Percentiles rank a stretch among this genome's conserved stretches.
These are phyloP conservation scores for Parastagonospora avenae DNA, from an alignment of 2,329 filamentous ascomycete species.

Conservation along the genomic window DNA sequence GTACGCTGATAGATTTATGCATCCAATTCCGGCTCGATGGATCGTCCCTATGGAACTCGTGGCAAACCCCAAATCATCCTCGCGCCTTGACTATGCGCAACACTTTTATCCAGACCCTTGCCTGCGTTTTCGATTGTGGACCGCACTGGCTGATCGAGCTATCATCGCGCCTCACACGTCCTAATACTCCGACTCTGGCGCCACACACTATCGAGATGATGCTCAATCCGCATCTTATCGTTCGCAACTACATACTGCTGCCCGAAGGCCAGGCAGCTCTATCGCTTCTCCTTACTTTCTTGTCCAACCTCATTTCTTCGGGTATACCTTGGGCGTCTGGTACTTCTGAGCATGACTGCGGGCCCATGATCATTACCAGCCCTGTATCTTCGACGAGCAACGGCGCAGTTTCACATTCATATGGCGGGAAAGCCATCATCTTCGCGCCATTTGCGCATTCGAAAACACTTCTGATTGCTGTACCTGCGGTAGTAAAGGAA, in stretches of 20 bases:
- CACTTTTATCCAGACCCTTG: slow-evolving; percentile 49
- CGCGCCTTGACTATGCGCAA: slow-evolving; percentile 48
- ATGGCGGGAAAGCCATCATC: slow-evolving; percentile 31
- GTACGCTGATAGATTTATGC: slow-evolving; percentile 43
- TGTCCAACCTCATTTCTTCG: slow-evolving; percentile 29
- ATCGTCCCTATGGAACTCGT: slow-evolving; percentile 32
- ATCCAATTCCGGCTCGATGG: slow-evolving; percentile 29
- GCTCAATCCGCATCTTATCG: slow-evolving; percentile 40
- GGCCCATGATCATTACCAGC: slow-evolving; percentile 34
- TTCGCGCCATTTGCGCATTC: slow-evolving; percentile 42
- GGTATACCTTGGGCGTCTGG: slow-evolving; percentile 42
- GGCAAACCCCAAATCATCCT: slow-evolving; percentile 33
- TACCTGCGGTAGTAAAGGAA: slow-evolving; percentile 33
- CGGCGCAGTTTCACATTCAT: background rate
- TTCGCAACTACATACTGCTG: slow-evolving; percentile 44
- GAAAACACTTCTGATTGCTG: slow-evolving; percentile 37
- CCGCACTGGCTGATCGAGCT: slow-evolving; percentile 47
- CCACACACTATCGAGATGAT: slow-evolving; percentile 30
- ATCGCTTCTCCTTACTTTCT: slow-evolving; percentile 20
- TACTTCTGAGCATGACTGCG: slow-evolving; percentile 36
- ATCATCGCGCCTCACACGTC: slow-evolving; percentile 32
- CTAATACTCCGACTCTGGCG: slow-evolving; percentile 8
- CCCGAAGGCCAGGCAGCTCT: slow-evolving; percentile 24
- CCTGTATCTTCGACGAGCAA: slow-evolving; percentile 9
- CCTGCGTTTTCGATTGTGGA: slow-evolving; percentile 49